Evolutionary conservation across 495 filamentous ascomycete genomes (phyloP), one percentile per base, ranked within the genome.

Genomic region (Cairneyella variabilis): DNA sequence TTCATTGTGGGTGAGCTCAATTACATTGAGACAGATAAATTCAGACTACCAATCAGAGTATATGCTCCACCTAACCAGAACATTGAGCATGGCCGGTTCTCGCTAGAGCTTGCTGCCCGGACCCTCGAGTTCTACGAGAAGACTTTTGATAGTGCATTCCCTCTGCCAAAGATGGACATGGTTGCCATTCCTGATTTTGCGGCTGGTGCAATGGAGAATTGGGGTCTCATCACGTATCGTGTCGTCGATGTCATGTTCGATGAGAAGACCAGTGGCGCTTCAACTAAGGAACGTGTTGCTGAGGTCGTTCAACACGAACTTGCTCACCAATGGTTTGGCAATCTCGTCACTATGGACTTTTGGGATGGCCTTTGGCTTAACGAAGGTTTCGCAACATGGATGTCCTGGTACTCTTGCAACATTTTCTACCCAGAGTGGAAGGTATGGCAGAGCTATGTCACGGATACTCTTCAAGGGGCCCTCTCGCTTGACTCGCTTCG

Each of bases 311-410:
- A 95, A 76, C 93, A 98, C 72, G 93, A 97, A 66, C 74, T 96
- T 70, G 86, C 96, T 75, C 83, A 90, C 73, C 93, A 98, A 70
- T 98, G 93, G 93, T 97, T 98, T 62, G 93, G 93, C 54, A 97
- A 98, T 70, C 75, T 98, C 53, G 93, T 98, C 39, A 98, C 93
- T 36, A 98, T 98, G 93, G 92, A 97, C 69, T 98, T 93, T 80
- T 98, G 93, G 93, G 91, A 97, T 70, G 92, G 90, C 26, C 74
- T 98, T 25, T 98, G 93, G 93, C 83, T 98, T 54, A 97, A 97
- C 67, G 93, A 98, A 70, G 92, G 92, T 21, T 97, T 97, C 66
- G 93, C 93, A 26, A 97, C 93, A 21, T 98, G 93, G 95, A 73
- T 69, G 63, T 74, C 71, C 30, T 73, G 63, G 85, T 86, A 85